A percentile compares a stretch with the other conserved stretches of the same genome.
These are phyloP conservation scores for Salvia sclarea DNA, from an alignment of 305 asterid species.

Conservation along the genomic window DNA sequence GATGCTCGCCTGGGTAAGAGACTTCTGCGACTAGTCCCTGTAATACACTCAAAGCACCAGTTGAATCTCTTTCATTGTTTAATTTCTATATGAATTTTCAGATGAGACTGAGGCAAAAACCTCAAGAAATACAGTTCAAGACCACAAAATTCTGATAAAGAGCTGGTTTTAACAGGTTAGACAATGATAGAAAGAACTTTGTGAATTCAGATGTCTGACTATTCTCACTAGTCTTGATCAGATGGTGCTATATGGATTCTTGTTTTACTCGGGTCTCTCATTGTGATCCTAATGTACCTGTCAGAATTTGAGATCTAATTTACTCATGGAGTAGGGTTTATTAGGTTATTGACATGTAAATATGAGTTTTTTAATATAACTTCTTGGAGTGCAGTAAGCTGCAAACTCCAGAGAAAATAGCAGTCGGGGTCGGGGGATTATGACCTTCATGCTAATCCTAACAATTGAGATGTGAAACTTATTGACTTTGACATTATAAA, in stretches of 20 bases:
- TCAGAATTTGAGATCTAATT: slow-evolving; percentile 28
- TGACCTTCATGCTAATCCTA: slow-evolving; percentile 10
- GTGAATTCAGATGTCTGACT: slow-evolving; percentile 20
- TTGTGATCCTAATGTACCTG: slow-evolving; percentile 22
- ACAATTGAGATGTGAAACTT: slow-evolving; percentile 9
- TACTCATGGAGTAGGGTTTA: slow-evolving; percentile 12
- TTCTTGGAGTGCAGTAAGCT: slow-evolving; percentile 15
- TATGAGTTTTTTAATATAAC: neutral
- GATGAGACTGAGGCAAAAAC: slow-evolving; percentile 31
- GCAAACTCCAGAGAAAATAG: slow-evolving; percentile 4
- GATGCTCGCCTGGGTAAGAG: slow-evolving; percentile 46
- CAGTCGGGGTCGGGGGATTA: neutral
- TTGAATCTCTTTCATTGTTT: slow-evolving; percentile 9
- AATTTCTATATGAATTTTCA: slow-evolving; percentile 21
- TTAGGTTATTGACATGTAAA: slow-evolving; percentile 28
- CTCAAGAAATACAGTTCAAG: slow-evolving; percentile 19
- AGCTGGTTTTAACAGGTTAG: slow-evolving; percentile 35
- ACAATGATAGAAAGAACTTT: slow-evolving; percentile 34
- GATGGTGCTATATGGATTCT: slow-evolving; percentile 15
- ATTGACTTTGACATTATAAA: neutral
- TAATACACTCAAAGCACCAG: slow-evolving; percentile 22
- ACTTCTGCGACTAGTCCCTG: slow-evolving; percentile 26
- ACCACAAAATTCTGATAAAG: slow-evolving; percentile 21
- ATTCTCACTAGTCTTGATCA: slow-evolving; percentile 14
- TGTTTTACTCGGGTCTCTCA: slow-evolving; percentile 14